Conservation (phyloP, 2,329 filamentous ascomycete genomes). For the Penicillium sp. region DNA sequence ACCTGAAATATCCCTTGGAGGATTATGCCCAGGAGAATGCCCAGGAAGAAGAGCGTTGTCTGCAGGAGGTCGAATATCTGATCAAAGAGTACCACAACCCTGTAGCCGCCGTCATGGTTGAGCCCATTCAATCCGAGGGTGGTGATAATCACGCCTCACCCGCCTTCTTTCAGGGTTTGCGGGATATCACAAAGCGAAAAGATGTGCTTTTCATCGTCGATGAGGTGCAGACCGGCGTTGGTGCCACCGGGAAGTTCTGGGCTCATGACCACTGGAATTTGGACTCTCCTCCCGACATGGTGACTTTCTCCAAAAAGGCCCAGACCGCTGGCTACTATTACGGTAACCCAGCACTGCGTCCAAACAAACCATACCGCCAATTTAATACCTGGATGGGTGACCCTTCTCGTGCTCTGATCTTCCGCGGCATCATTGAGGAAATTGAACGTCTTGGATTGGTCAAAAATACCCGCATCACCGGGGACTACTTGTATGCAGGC, state of each 20-base stretch:
- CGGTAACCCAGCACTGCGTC: constrained; percentile 68
- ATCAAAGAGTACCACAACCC: constrained; percentile 73
- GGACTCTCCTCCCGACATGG: constrained; percentile 74
- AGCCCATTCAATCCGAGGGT: constrained; percentile 89
- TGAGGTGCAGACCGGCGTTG: constrained; percentile 89
- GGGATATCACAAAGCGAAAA: constrained; percentile 61
- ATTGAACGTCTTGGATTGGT: constrained; percentile 65
- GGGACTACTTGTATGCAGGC: constrained; percentile 68
- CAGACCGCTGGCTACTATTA: constrained; percentile 93
- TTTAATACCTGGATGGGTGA: constrained; percentile 99
- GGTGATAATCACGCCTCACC: constrained; percentile 91
- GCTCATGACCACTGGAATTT: constrained; percentile 94
- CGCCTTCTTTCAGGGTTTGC: constrained; percentile 77
- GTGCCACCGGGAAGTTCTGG: constrained; percentile 92
- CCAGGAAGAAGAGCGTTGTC: constrained; percentile 70
- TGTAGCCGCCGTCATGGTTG: constrained; percentile 74
- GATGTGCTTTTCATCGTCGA: constrained; percentile 83
- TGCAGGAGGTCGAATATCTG: constrained; percentile 76
- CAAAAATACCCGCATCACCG: constrained; percentile 67
- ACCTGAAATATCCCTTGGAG: constrained; percentile 79
- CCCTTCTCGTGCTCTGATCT: constrained; percentile 74
- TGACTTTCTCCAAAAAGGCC: constrained; percentile 93
- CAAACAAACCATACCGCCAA: constrained; percentile 90
- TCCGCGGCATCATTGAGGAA: constrained; percentile 79
- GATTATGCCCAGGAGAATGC: constrained; percentile 73